Conservation (phyloP, 2,329 filamentous ascomycete species). For the Pseudogymnoascus sp. region DNA sequence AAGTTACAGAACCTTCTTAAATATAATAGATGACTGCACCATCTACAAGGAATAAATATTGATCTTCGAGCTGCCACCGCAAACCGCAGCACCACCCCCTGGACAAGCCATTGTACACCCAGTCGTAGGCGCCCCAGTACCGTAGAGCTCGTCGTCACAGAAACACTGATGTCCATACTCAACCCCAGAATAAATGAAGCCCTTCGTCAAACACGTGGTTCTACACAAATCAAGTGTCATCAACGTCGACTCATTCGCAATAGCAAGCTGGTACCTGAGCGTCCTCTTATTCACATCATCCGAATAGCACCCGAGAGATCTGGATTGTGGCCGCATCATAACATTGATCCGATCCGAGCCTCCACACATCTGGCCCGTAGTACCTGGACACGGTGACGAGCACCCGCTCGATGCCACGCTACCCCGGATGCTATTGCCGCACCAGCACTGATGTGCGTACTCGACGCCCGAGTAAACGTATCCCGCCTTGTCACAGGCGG, state of each 20-base stretch:
- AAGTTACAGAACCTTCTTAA: not conserved
- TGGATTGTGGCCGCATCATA: not conserved
- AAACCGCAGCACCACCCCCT: not conserved
- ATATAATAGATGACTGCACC: not conserved
- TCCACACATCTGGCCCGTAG: not conserved
- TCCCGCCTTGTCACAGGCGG: not conserved
- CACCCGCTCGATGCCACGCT: not conserved
- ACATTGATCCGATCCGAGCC: conserved; percentile 1
- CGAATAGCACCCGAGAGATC: not conserved
- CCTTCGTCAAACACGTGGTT: not conserved
- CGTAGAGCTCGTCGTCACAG: conserved; percentile 4
- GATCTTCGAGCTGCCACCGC: not conserved
- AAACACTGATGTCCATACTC: not conserved
- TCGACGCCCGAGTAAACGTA: conserved; percentile 6
- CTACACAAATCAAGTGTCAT: conserved; percentile 11
- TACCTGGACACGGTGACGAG: not conserved
- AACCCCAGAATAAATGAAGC: not conserved
- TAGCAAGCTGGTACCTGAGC: not conserved
- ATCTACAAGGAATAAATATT: conserved; percentile 6
- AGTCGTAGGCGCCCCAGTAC: not conserved
- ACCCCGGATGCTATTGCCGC: not conserved
- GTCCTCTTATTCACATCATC: not conserved
- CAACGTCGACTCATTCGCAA: not conserved
- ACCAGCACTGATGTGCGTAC: conserved; percentile 3
- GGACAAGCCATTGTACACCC: conserved; percentile 1